Base-by-base conservation (phyloP, 371 early-diverging fungal genomes). In the Mortierella sp. region DNA sequence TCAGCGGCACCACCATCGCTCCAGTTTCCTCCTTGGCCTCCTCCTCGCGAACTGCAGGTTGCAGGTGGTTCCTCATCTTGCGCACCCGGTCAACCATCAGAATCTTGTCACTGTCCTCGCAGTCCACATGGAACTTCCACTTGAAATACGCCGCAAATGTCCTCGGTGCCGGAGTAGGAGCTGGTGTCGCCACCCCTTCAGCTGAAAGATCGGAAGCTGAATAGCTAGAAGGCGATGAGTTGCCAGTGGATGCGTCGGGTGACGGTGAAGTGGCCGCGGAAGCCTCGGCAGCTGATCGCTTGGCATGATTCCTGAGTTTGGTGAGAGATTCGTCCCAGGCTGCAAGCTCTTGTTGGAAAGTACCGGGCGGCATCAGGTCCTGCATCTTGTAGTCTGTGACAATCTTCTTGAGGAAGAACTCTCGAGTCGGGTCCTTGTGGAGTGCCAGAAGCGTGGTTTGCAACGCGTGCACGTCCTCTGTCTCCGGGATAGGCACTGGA, bases 331-430 rank as follows among this genome's bases (percentile, higher is more conserved):
- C 78, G 68, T 95, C 95, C 77, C 90, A 93, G 2, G 88, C 89
- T 0, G 87, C 89, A 49, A 94, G 49, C n/a, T 82, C 82, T 1
- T 63, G 27, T 5, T 29, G 55, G 77, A 76, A 83, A 21, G 8
- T 38, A 12, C 46, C 54, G 3, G 18, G 35, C 2, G 74, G 71
- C 83, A 83, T 83, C 32, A 51, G 5, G 24, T 79, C 80, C 3
- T 43, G 24, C 27, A 79, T 29, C 51, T 51, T 14, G 41, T 35
- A 55, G 38, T 49, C 74, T 12, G 63, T 29, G 38, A 79, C 14
- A 2, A 95, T 88, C 0, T 85, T 76, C 24, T 83, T 83, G 6
- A 95, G 84, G 76, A 91, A 88, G 80, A 95, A 96, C 44, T 92
- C 89, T 21, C 95, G 91, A 14, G 81, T 70, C 43, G 90, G 89